Conservation (phyloP, 176 grass and related monocot species). For the Triticum timopheevii region DNA sequence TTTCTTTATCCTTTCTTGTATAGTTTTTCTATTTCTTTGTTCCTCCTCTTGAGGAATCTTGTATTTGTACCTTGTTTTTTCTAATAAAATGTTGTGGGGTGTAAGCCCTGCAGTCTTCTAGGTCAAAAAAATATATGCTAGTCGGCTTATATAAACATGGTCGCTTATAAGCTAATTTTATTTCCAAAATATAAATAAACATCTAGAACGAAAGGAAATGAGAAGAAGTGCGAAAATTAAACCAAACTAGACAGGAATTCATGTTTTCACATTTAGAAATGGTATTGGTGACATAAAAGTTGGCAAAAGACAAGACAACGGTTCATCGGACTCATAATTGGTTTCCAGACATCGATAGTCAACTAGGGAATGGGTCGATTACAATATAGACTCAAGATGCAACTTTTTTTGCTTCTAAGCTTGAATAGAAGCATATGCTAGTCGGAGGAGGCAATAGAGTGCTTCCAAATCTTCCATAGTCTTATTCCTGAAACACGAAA, state of each 20-base stretch:
- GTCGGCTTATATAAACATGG: no score
- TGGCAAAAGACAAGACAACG: neutral
- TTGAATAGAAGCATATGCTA: constrained; percentile 36
- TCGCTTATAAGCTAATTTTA: neutral
- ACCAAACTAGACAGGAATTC: neutral
- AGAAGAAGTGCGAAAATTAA: neutral
- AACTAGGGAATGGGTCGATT: neutral
- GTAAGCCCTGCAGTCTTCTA: no score
- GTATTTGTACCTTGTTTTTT: no score
- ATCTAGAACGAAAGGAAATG: neutral
- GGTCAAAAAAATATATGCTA: no score
- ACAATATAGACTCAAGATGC: constrained; percentile 39
- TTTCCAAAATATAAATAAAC: neutral
- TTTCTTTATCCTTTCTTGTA: no score
- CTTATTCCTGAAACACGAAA: constrained; percentile 44
- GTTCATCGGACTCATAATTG: constrained; percentile 13
- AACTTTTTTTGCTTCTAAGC: constrained; percentile 35
- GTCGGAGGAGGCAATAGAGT: constrained; percentile 23
- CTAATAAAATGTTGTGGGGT: no score
- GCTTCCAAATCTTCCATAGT: constrained; percentile 26
- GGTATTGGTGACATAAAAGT: neutral
- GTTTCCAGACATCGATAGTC: neutral
- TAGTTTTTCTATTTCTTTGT: no score
- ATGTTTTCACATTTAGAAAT: neutral
- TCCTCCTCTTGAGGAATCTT: no score